Conservation (phyloP, 768 basidiomycete genomes). For the Pulveroboletus sp. region DNA sequence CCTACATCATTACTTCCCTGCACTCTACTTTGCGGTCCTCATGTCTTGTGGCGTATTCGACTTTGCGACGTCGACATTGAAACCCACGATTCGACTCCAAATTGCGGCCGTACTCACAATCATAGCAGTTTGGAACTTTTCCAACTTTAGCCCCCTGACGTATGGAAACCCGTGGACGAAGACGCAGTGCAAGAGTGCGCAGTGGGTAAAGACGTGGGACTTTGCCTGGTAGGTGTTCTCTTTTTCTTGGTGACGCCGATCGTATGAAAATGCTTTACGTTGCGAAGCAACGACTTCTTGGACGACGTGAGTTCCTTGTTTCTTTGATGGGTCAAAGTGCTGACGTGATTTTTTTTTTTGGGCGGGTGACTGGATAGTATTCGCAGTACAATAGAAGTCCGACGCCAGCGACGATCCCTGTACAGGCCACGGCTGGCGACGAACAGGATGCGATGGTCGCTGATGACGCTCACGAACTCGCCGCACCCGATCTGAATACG, state of each 20-base stretch:
- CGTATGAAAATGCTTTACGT: no score
- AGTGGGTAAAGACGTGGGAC: conserved; percentile 95
- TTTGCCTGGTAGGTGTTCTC: conserved; percentile 67
- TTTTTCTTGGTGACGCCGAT: not conserved
- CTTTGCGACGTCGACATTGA: conserved; percentile 70
- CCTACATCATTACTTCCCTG: conserved; percentile 97
- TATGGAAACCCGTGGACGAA: conserved; percentile 91
- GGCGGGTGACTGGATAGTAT: conserved; percentile 39
- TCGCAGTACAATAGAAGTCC: conserved; percentile 44
- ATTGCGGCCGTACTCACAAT: conserved; percentile 71
- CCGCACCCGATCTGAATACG: conserved; percentile 23
- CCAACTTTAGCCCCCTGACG: conserved; percentile 70
- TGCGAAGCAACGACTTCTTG: conserved; percentile 59
- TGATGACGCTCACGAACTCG: conserved; percentile 29
- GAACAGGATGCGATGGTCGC: conserved; percentile 52
- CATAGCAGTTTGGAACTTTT: conserved; percentile 73
- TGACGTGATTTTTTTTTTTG: not conserved
- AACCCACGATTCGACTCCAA: conserved; percentile 73
- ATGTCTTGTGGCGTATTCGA: conserved; percentile 78
- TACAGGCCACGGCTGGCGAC: conserved; percentile 44
- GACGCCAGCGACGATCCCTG: conserved; percentile 35
- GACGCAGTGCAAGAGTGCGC: conserved; percentile 64
- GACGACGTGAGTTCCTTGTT: conserved; percentile 47
- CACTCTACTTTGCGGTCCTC: conserved; percentile 89
- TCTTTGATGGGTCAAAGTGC: not conserved